Evolutionary conservation across 805 yeast genomes (phyloP), one percentile per base, ranked within the genome.

Genomic region (Cyberlindnera sargentensis): DNA sequence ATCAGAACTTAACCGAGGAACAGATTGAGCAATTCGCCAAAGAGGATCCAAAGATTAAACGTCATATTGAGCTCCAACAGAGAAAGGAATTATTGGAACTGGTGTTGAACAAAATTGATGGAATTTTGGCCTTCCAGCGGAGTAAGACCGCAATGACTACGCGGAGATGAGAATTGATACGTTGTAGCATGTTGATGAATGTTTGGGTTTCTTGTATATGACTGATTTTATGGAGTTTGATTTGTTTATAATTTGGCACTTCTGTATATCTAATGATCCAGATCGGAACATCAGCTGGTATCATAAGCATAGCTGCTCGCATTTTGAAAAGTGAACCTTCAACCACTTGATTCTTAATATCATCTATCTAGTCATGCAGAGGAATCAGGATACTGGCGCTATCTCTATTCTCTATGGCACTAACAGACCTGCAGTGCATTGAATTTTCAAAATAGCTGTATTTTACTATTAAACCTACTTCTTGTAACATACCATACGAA

Each of bases 51-150:
- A 85, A 82, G 64, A 78, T 95, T 45, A 84, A 84, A 60, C 76
- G 83, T 53, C 99, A 93, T 57, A 84, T 93, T 53, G 96, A 91
- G 57, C 66, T 95, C 48, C 99, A 93, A 62, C 91, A 88, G 63
- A 78, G 97, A 39, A 93, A 91, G 61, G 96, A 89, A 55, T 66
- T 89, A 43, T 71, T 95, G 42, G 95, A 88, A 51, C 66, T 84
- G 40, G 99, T 97, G 0, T 61, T 90, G 54, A 73, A 71, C 46
- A 91, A 86, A 67, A 89, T 93, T 43, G 96, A 91, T 49, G 68
- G 70, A 0, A 66, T 70, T 26, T 50, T 70, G 39, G 66, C 71
- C 5, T 68, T 67, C 49, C 62, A 58, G 46, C 47, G 61, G 36
- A 55, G 43, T 41, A 58, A 49, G 39, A 42, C 44, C 11, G 42